Evolutionary conservation across 495 filamentous ascomycete genomes (phyloP), one percentile per base, ranked within the genome.

Genomic region (Talaromyces ruber): DNA sequence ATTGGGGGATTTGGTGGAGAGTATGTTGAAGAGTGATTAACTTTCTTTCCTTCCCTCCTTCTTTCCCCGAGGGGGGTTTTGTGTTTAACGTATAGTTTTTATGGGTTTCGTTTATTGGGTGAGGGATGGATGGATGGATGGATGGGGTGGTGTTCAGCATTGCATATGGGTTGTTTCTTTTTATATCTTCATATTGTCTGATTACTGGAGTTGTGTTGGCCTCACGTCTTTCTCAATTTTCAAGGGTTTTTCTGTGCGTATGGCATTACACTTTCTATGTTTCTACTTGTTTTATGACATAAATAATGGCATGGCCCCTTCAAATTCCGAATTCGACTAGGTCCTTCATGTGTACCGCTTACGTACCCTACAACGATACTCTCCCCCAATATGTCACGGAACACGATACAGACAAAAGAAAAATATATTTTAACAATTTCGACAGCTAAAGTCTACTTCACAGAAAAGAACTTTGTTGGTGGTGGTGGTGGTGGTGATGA

Each of bases 1-100:
- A n/a, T 74, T 98, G 62, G 92, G 92, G 22, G 94, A 98, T 74
- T 77, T 98, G 68, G 94, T 98, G 39, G 94, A 98, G 70, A 96
- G 89, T 65, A 98, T 98, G 90, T 72, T 98, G 76, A 87, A 85
- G 71, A 96, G 92, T 69, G 95, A 98, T 75, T 97, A 64, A 83
- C 14, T 14, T 37, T 14, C 12, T 39, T 54, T n/a, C n/a, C n/a
- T n/a, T n/a, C n/a, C n/a, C n/a, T n/a, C n/a, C 43, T 45, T 45
- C 12, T 45, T 18, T 12, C 26, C 6, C 22, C n/a, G n/a, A n/a
- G n/a, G n/a, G 26, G 22, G 51, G 26, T 6, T 22, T n/a, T n/a
- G n/a, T n/a, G n/a, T n/a, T n/a, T n/a, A n/a, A n/a, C n/a, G n/a
- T n/a, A n/a, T n/a, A n/a, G n/a, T n/a, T n/a, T n/a, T n/a, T n/a